These are phyloP conservation scores for Daldinia concentrica DNA, from an alignment of 495 filamentous ascomycete species.

Conservation along the genomic window DNA sequence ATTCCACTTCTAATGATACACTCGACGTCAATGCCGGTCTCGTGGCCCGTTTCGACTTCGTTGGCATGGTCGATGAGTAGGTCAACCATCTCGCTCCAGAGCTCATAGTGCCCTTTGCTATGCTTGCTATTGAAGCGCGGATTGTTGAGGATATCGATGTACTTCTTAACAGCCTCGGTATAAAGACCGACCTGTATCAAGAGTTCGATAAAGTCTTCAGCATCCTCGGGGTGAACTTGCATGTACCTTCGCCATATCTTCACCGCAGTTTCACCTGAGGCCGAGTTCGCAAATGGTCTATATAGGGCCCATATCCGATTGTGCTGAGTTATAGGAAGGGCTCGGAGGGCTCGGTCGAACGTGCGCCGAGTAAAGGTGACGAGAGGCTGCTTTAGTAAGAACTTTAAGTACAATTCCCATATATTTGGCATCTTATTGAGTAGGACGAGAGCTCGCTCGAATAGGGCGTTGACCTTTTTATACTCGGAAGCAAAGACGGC, in stretches of 20 bases:
- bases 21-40: conserved; percentile 88
- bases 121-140: conserved; percentile 90
- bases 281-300: conserved; percentile 90
- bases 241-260: conserved; percentile 96
- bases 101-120: conserved; percentile 91
- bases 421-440: conserved; percentile 99
- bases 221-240: conserved; percentile 96
- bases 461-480: conserved; percentile 92
- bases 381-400: conserved; percentile 88
- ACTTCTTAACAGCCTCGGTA: conserved; percentile 91
- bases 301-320: conserved; percentile 97
- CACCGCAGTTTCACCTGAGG: conserved; percentile 88
- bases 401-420: conserved; percentile 97
- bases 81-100: conserved; percentile 99
- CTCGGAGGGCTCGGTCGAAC: conserved; percentile 93
- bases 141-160: conserved; percentile 94
- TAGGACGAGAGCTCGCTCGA: conserved; percentile 91
- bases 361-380: conserved; percentile 89
- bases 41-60: conserved; percentile 81
- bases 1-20: conserved; percentile 94
- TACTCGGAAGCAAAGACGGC: conserved; percentile 83
- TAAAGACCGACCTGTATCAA: conserved; percentile 83
- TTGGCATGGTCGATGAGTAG: conserved; percentile 90
- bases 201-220: conserved; percentile 92
- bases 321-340: conserved; percentile 96